Conservation (phyloP, 805 yeast genomes). For the Komagataella ulmi region DNA sequence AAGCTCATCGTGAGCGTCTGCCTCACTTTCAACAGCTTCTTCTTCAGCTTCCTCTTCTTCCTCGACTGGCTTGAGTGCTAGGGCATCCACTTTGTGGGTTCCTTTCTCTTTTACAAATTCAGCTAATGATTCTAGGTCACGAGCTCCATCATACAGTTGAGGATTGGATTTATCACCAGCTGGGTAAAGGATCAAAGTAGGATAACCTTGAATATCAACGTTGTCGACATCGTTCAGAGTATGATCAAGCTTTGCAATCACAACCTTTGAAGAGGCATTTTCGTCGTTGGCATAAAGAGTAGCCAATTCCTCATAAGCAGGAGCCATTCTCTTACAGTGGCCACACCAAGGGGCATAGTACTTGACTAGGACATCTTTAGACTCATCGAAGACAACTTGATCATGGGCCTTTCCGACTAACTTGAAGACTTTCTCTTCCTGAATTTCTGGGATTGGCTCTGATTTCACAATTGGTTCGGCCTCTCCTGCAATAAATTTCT, state of each 20-base stretch:
- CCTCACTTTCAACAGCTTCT: slow-evolving; percentile 15
- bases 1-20: slow-evolving; percentile 10
- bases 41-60: slow-evolving; percentile 13
- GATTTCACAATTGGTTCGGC: slow-evolving; percentile 68
- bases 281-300: slow-evolving; percentile 41
- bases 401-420: slow-evolving; percentile 81
- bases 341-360: slow-evolving; percentile 98
- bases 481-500: slow-evolving; percentile 48
- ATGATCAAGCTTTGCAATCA: slow-evolving; percentile 82
- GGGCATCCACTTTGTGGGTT: slow-evolving; percentile 40
- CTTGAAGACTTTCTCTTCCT: slow-evolving; percentile 53
- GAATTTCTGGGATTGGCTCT: slow-evolving; percentile 74
- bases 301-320: slow-evolving; percentile 80
- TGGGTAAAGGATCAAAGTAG: slow-evolving; percentile 84
- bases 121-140: slow-evolving; percentile 62
- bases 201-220: slow-evolving; percentile 77
- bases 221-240: slow-evolving; percentile 72
- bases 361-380: slow-evolving; percentile 70
- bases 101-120: slow-evolving; percentile 63
- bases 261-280: slow-evolving; percentile 37
- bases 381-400: slow-evolving; percentile 38
- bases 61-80: slow-evolving; percentile 12
- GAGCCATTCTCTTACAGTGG: slow-evolving; percentile 86
- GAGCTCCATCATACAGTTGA: slow-evolving; percentile 50
- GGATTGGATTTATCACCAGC: slow-evolving; percentile 67